A percentile compares a stretch with the other conserved stretches of the same genome.
Evolutionary conservation across 371 early-diverging fungal species (phyloP).

Genomic region (Apophysomyces elegans): DNA sequence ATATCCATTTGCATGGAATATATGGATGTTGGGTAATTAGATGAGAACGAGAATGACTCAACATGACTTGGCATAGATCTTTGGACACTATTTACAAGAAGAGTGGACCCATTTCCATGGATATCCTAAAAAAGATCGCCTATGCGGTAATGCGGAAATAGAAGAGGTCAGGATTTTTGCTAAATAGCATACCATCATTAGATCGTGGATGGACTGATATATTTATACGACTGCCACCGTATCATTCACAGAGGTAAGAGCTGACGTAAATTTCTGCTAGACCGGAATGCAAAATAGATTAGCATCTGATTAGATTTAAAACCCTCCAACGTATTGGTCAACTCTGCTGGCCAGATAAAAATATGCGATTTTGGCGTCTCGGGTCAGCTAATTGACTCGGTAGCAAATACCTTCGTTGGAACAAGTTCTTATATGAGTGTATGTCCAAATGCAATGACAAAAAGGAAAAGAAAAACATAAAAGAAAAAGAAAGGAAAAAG

Average conservation of each 20-base stretch:
- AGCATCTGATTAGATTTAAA: constrained; percentile 58
- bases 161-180: background rate
- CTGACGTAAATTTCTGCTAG: background rate
- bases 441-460: constrained; percentile 26
- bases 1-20: constrained; percentile 87
- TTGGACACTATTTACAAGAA: constrained; percentile 75
- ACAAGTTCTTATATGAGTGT: constrained; percentile 87
- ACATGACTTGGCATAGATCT: constrained; percentile 39
- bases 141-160: constrained; percentile 50
- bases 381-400: constrained; percentile 70
- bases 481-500: no score
- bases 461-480: no score
- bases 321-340: constrained; percentile 74
- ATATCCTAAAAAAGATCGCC: constrained; percentile 70
- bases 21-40: constrained; percentile 75
- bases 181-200: constrained; percentile 11
- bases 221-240: constrained; percentile 74
- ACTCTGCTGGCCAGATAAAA: constrained; percentile 77
- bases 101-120: constrained; percentile 70
- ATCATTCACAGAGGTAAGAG: constrained; percentile 77
- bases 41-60: background rate
- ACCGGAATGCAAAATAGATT: background rate
- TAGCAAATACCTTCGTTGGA: constrained; percentile 85
- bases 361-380: constrained; percentile 87
- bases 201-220: constrained; percentile 70